Evolutionary conservation across 352 stramenopile genomes (phyloP), one percentile per base, ranked within the genome.

Genomic region (Phytophthora vignae): DNA sequence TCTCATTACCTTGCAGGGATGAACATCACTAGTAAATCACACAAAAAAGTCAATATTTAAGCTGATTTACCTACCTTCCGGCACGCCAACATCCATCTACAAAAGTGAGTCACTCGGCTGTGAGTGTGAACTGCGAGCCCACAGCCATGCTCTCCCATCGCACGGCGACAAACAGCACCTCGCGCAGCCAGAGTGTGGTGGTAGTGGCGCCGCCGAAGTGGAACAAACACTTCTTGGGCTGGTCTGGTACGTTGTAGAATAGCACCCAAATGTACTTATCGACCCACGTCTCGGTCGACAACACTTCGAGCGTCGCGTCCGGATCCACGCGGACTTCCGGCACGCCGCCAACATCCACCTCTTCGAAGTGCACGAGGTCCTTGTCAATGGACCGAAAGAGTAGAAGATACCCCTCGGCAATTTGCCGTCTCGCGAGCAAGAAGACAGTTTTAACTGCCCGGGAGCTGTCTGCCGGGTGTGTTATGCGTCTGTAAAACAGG

Each of bases 211-310:
- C 85, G 36, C 85, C 85, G 61, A 93, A 93, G 66, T 91, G 79
- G 55, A 91, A 90, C 14, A 79, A 29, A 49, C 82, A 88, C 17
- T 63, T 56, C 14, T 74, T 61, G 1, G 62, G 58, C 0, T 76
- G 70, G 0, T 29, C 19, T 25, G 62, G 63, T 10, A 73, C 46
- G 19, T 88, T 82, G 12, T 82, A 76, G 67, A 91, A 85, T 50
- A 92, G 55, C 15, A 87, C 74, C 85, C 85, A 92, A 22, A 84
- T 84, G 69, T 88, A 87, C 66, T 85, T 90, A 36, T 91, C 83
- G 50, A 85, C 73, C 85, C 85, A 93, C 31, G 82, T 55, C 19
- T 82, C 77, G 14, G 71, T 71, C 10, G 63, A 67, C 36, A 67
- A 2, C 48, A 63, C 55, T 36, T 64, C 36, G 36, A 12, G 15